Evolutionary conservation across 2,329 filamentous ascomycete species (phyloP).

Genomic region (Pseudogymnoascus pannorum): DNA sequence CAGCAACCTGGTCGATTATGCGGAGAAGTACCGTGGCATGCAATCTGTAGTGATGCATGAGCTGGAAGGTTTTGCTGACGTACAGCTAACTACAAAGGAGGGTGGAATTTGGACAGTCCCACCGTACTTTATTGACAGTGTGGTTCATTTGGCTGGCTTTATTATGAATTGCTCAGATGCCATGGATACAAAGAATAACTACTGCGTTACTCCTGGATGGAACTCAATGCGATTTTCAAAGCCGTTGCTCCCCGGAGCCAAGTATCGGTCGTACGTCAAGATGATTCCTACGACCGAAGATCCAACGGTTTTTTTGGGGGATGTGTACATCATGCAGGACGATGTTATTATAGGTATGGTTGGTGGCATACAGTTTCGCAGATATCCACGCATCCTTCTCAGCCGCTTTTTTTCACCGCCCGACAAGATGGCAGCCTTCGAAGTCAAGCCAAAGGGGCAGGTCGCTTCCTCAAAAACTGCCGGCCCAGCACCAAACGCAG

Average conservation of each 20-base stretch:
- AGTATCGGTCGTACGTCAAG: conserved; percentile 21
- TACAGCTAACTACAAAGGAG: conserved; percentile 20
- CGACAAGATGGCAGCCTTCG: conserved; percentile 18
- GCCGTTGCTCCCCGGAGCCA: conserved; percentile 17
- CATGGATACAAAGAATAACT: conserved; percentile 20
- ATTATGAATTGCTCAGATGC: conserved; percentile 21
- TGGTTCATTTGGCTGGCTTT: conserved; percentile 18
- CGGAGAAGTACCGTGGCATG: conserved; percentile 17
- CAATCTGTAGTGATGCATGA: conserved; percentile 23
- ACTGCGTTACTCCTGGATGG: conserved; percentile 25
- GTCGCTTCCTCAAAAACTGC: neutral
- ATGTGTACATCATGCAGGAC: conserved; percentile 32
- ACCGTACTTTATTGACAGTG: conserved; percentile 19
- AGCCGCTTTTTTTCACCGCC: conserved; percentile 34
- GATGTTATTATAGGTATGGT: conserved; percentile 30
- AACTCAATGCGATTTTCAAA: conserved; percentile 21
- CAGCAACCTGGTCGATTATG: conserved; percentile 21
- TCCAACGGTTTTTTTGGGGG: conserved; percentile 26
- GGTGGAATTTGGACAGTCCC: conserved; percentile 18
- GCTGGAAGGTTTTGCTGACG: conserved; percentile 19
- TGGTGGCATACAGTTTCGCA: conserved; percentile 32
- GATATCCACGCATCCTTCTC: conserved; percentile 32
- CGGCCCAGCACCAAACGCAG: neutral
- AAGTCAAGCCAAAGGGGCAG: neutral
- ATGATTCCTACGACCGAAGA: conserved; percentile 28